Evolutionary conservation across 2,329 filamentous ascomycete species (phyloP).

Genomic region (Phoma herbarum): DNA sequence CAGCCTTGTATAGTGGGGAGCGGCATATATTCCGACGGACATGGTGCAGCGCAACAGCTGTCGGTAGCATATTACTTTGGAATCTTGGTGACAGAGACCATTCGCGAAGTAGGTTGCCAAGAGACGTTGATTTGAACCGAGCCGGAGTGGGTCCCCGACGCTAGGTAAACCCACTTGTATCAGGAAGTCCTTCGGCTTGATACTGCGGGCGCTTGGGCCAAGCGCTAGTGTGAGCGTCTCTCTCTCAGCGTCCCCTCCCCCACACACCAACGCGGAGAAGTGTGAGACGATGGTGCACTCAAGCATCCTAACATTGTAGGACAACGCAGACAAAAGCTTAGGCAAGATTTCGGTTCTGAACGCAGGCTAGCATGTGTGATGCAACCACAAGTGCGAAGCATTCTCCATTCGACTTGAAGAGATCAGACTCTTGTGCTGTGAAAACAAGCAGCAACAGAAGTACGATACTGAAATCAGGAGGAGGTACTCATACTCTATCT

Average conservation of each 20-base stretch:
- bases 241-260: background rate
- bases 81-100: background rate
- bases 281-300: background rate
- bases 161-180: no score
- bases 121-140: background rate
- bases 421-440: no score
- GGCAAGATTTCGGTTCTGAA: background rate
- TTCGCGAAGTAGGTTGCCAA: constrained; percentile 4
- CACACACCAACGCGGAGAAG: no score
- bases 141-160: constrained; percentile 13
- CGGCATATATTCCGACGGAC: background rate
- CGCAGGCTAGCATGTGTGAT: no score
- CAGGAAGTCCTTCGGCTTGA: no score
- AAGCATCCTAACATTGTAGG: background rate
- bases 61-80: background rate
- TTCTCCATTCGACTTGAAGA: no score
- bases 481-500: no score
- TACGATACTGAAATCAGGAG: no score
- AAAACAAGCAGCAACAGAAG: no score
- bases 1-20: background rate
- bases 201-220: background rate
- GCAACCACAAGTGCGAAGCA: no score
- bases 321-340: background rate
- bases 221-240: background rate
- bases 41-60: background rate